Base-by-base conservation (phyloP, 345 rosid species). In the thale cress (Arabidopsis thaliana) region DNA sequence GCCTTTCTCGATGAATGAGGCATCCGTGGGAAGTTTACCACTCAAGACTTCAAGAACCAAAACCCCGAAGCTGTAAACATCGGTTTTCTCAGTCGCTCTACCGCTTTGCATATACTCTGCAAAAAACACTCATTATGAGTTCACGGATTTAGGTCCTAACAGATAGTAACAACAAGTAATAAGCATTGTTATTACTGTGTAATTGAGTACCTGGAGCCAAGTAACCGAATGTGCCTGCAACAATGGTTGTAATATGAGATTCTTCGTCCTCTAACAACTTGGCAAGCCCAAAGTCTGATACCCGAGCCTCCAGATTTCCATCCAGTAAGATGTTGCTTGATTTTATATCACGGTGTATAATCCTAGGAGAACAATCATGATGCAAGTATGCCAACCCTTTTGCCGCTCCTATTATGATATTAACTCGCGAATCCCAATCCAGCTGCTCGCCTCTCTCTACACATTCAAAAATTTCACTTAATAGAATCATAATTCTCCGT, bases 151-250 rank as follows among this genome's bases (percentile, higher is more conserved):
- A 65, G 22, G 22, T 65, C 28, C 12, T 34, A 55, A 73, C 48
- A 52, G 55, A 48, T 40, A 6, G 52, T 62, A 7, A 41, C 42
- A 4, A 41, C 33, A 52, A 16, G 33, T 50, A 10, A 25, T 33
- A 65, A 40, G 38, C 30, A 70, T 8, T 72, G 28, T 49, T 50
- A 24, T 46, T 63, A 71, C 40, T 63, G 62, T 23, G 37, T 24
- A 36, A 55, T 20, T 60, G 59, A 88, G 76, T 80, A 93, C 98
- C 97, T 71, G 97, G 98, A 80, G 98, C 98, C 69, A 93, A 76
- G 78, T 93, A 93, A 78, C 98, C 98, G 71, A 93, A 93, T 67
- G 97, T 93, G 68, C 98, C 98, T 11, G 97, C 98, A 77, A 93
- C 98, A 74, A 91, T 86, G 63, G 98, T 93, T 24, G 98, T 93